These are phyloP conservation scores for Sugiyamaella grinbergsii DNA, from an alignment of 1,139 yeast species.

Conservation along the genomic window DNA sequence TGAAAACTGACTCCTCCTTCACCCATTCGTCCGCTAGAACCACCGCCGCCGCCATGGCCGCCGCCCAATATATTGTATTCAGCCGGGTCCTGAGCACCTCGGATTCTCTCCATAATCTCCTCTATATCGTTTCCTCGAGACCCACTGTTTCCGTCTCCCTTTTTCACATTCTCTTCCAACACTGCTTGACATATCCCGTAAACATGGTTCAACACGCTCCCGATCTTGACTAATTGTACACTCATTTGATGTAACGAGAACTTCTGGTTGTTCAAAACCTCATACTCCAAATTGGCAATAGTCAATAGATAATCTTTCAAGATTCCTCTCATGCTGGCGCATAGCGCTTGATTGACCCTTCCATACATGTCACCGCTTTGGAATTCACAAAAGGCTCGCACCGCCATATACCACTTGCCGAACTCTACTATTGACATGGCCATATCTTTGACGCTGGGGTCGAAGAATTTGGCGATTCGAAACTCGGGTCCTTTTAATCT, in stretches of 20 bases:
- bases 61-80: conserved; percentile 15
- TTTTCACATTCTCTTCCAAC: conserved; percentile 42
- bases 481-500: conserved; percentile 71
- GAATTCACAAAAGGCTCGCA: conserved; percentile 56
- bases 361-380: conserved; percentile 65
- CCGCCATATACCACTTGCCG: conserved; percentile 64
- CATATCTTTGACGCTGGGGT: conserved; percentile 72
- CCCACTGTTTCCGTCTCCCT: conserved; percentile 31
- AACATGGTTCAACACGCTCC: conserved; percentile 54
- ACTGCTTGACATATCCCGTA: conserved; percentile 56
- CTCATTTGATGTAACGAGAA: conserved; percentile 55
- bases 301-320: conserved; percentile 53
- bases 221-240: conserved; percentile 44
- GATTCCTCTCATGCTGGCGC: conserved; percentile 57
- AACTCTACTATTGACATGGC: conserved; percentile 60
- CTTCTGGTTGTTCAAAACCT: conserved; percentile 49
- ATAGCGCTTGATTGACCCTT: conserved; percentile 70
- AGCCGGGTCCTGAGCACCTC: conserved; percentile 15
- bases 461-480: conserved; percentile 69
- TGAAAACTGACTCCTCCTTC: conserved; percentile 22
- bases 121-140: conserved; percentile 35
- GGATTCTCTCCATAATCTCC: conserved; percentile 38
- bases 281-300: conserved; percentile 56
- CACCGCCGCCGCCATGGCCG: conserved; percentile 1
- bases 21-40: neutral